These are phyloP conservation scores for Amniculicola lignicola DNA, from an alignment of 495 filamentous ascomycete species.

Conservation along the genomic window DNA sequence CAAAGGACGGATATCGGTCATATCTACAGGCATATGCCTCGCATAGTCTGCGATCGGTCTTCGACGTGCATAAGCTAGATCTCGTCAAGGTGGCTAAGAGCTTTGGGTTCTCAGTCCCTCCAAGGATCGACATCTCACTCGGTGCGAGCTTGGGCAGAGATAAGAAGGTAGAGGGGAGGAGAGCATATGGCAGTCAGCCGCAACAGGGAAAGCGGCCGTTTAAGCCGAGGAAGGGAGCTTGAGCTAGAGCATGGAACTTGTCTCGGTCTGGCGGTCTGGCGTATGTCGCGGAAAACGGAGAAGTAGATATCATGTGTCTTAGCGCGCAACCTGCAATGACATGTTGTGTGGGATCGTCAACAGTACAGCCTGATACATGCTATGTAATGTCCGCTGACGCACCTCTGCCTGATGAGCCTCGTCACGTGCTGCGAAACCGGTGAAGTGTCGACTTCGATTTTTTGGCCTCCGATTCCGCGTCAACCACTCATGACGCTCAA, in stretches of 20 bases:
- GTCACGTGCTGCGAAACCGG: too few relatives aligned
- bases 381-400: too few relatives aligned
- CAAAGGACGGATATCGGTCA: slow-evolving; percentile 70
- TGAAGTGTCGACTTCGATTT: too few relatives aligned
- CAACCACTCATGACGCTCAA: too few relatives aligned
- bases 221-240: slow-evolving; percentile 15
- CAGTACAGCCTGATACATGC: too few relatives aligned
- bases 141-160: slow-evolving; percentile 83
- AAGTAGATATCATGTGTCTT: too few relatives aligned
- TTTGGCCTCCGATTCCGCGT: too few relatives aligned
- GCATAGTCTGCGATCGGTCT: slow-evolving; percentile 83
- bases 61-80: slow-evolving; percentile 91
- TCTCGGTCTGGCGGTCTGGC: not conserved
- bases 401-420: too few relatives aligned
- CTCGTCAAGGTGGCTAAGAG: slow-evolving; percentile 89
- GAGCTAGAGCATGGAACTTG: not conserved
- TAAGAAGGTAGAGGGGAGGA: slow-evolving; percentile 74
- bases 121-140: slow-evolving; percentile 82
- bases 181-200: slow-evolving; percentile 76
- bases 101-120: slow-evolving; percentile 87
- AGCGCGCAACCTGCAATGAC: too few relatives aligned
- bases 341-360: too few relatives aligned
- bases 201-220: slow-evolving; percentile 41
- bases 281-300: too few relatives aligned
- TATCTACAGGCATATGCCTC: slow-evolving; percentile 95